Percentiles rank a stretch among this genome's conserved stretches.
These are phyloP conservation scores for Amanita thiersii DNA, from an alignment of 768 basidiomycete genomes.

Conservation along the genomic window DNA sequence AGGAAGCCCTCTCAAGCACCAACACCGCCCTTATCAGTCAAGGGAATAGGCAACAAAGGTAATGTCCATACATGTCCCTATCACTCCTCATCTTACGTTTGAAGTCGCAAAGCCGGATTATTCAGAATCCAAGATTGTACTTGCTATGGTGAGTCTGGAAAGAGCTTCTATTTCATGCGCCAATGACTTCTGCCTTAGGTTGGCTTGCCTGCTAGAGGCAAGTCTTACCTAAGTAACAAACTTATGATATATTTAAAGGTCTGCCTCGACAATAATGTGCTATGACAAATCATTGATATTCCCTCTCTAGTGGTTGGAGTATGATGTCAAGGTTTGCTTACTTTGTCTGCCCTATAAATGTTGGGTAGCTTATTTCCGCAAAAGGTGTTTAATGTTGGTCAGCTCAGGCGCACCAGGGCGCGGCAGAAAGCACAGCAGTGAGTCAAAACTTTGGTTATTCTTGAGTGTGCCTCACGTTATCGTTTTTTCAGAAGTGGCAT, in stretches of 20 bases:
- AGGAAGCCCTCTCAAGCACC: conserved; percentile 64
- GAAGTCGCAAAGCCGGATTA: conserved; percentile 95
- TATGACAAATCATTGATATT: conserved; percentile 10
- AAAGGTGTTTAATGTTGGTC: conserved; percentile 97
- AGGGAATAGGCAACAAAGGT: conserved; percentile 89
- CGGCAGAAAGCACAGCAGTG: conserved; percentile 71
- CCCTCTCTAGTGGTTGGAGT: conserved; percentile 84
- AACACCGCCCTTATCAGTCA: conserved; percentile 76
- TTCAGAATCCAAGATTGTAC: conserved; percentile 95
- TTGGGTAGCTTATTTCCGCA: neutral
- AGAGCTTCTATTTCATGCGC: conserved; percentile 1
- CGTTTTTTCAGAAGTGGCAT: conserved; percentile 53
- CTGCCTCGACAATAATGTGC: conserved; percentile 13
- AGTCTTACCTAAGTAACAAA: conserved; percentile 98
- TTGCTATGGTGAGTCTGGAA: conserved; percentile 71
- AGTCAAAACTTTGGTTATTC: conserved; percentile 13
- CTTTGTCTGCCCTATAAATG: neutral
- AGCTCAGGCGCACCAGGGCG: conserved; percentile 82
- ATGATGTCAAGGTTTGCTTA: conserved; percentile 75
- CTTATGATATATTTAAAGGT: conserved; percentile 94
- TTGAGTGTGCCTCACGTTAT: neutral
- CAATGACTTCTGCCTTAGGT: conserved; percentile 43
- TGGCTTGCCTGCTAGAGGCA: conserved; percentile 94
- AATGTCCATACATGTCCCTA: conserved; percentile 9
- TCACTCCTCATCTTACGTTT: conserved; percentile 1